These are phyloP conservation scores for Botrytis byssoidea DNA, from an alignment of 2,329 filamentous ascomycete genomes.

Conservation along the genomic window DNA sequence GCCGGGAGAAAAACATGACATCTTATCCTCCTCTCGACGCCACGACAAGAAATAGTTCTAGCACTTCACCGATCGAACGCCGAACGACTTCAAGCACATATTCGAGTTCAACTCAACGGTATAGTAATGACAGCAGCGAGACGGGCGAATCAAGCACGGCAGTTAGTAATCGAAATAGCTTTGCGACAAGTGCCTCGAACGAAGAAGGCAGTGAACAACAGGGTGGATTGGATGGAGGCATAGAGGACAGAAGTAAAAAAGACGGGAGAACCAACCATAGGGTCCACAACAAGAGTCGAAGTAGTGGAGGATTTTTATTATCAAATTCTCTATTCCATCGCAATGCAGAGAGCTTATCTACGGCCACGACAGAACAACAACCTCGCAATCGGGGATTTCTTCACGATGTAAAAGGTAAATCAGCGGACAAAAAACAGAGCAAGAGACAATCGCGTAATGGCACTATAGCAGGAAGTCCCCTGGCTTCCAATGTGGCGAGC, in stretches of 20 bases:
- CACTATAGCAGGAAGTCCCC: slow-evolving; percentile 34
- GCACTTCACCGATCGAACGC: slow-evolving; percentile 30
- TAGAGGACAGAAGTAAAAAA: slow-evolving; percentile 15
- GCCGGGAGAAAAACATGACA: slow-evolving; percentile 32
- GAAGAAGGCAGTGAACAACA: slow-evolving; percentile 19
- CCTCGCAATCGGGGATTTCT: slow-evolving; percentile 27
- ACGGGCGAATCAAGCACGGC: slow-evolving; percentile 47
- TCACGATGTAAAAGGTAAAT: slow-evolving; percentile 35
- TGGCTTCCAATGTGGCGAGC: slow-evolving; percentile 31
- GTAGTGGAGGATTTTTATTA: slow-evolving; percentile 38
- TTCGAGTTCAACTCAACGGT: slow-evolving; percentile 33
- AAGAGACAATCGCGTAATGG: slow-evolving; percentile 32
- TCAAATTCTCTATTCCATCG: slow-evolving; percentile 25
- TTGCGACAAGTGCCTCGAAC: slow-evolving; percentile 21
- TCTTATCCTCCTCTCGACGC: slow-evolving; percentile 25
- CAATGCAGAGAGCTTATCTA: neutral
- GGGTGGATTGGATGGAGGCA: slow-evolving; percentile 15
- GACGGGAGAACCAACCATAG: slow-evolving; percentile 33
- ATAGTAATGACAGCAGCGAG: slow-evolving; percentile 44
- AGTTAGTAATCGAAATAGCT: slow-evolving; percentile 37
- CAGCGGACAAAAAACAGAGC: slow-evolving; percentile 29
- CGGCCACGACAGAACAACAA: slow-evolving; percentile 17
- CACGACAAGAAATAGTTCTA: slow-evolving; percentile 30
- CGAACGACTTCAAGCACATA: slow-evolving; percentile 30
- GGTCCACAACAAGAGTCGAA: slow-evolving; percentile 33